A percentile compares a stretch with the other conserved stretches of the same genome.
Conservation (phyloP, 495 filamentous ascomycete species). For the Penicillium turbatum region DNA sequence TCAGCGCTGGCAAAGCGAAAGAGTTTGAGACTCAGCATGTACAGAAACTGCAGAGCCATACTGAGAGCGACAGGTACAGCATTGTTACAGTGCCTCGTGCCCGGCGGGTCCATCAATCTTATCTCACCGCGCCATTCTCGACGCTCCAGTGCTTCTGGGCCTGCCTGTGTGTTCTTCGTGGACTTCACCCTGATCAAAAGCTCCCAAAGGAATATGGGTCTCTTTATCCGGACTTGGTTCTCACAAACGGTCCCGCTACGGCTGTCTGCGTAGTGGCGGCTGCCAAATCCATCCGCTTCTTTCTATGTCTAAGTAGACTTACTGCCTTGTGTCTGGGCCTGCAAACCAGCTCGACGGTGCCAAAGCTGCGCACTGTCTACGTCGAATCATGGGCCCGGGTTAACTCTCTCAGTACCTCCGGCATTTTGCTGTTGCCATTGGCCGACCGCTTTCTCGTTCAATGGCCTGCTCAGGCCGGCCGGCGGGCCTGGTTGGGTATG, state of each 20-base stretch:
- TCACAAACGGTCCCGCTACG: constrained; percentile 87
- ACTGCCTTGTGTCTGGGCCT: not conserved
- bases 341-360: constrained; percentile 13
- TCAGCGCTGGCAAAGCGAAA: constrained; percentile 63
- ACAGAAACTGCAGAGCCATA: not conserved
- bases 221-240: constrained; percentile 62
- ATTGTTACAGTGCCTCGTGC: constrained; percentile 65
- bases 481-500: constrained; percentile 40
- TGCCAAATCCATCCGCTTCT: constrained; percentile 61
- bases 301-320: constrained; percentile 19
- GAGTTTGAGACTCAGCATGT: constrained; percentile 53
- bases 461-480: constrained; percentile 57
- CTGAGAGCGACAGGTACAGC: constrained; percentile 35
- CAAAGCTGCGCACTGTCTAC: constrained; percentile 68
- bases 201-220: constrained; percentile 20
- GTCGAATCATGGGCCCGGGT: constrained; percentile 91
- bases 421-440: constrained; percentile 60
- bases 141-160: constrained; percentile 55
- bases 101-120: constrained; percentile 70
- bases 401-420: constrained; percentile 72
- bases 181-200: constrained; percentile 32
- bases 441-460: constrained; percentile 73
- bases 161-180: constrained; percentile 40
- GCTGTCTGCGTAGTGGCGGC: constrained; percentile 74
- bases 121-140: constrained; percentile 60